These are phyloP conservation scores for Salvia splendens DNA, from an alignment of 257 asterid species.

Conservation along the genomic window DNA sequence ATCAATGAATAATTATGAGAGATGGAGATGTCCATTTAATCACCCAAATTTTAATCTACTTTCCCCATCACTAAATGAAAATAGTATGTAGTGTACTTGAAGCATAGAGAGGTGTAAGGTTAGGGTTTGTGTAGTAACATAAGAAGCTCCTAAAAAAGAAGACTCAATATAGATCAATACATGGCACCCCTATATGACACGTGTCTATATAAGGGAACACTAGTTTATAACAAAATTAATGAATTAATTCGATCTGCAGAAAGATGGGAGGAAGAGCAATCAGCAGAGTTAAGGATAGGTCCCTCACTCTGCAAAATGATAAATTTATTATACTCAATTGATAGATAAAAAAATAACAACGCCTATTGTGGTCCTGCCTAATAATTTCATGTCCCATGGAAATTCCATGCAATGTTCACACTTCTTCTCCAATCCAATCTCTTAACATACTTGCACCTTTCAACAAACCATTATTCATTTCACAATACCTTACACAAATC, in stretches of 20 bases:
- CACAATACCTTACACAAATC: no score
- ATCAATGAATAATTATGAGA: neutral
- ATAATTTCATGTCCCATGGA: conserved; percentile 9
- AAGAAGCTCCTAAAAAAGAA: neutral
- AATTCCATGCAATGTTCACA: conserved; percentile 1
- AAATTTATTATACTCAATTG: neutral
- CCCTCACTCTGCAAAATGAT: conserved; percentile 18
- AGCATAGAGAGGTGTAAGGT: neutral
- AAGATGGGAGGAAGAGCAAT: conserved; percentile 13
- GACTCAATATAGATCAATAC: neutral
- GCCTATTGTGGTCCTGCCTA: conserved; percentile 1
- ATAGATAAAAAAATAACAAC: neutral
- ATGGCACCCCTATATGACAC: neutral
- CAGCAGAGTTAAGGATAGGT: conserved; percentile 1
- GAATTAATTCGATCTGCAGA: conserved; percentile 13
- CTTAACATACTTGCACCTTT: no score
- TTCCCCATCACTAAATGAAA: no score
- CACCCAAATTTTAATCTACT: no score
- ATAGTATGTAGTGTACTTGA: neutral
- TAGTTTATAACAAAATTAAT: neutral
- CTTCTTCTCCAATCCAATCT: no score
- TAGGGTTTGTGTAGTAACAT: neutral
- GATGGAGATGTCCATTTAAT: neutral
- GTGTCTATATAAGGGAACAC: neutral
- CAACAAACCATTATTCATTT: no score